Percentiles rank a stretch among this genome's conserved stretches.
Evolutionary conservation across 805 yeast species (phyloP).

Genomic region (Soucietia sequanensis): DNA sequence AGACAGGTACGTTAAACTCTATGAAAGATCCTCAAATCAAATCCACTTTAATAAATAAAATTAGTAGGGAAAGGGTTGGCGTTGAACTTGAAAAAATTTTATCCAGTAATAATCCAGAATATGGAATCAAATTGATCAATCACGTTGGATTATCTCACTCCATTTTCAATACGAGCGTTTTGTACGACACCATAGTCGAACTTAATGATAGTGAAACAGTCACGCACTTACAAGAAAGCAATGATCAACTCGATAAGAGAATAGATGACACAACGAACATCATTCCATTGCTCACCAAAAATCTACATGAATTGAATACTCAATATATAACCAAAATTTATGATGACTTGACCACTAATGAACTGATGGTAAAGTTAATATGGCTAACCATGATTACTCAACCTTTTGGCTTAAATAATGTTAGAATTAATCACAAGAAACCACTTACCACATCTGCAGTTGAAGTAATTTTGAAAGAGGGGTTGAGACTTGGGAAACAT

Average conservation of each 20-base stretch:
- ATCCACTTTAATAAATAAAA: conserved; percentile 61
- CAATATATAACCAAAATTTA: conserved; percentile 1
- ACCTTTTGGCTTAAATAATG: conserved; percentile 44
- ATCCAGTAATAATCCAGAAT: conserved; percentile 56
- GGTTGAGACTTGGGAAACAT: conserved; percentile 60
- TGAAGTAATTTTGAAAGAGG: conserved; percentile 60
- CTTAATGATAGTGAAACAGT: conserved; percentile 15
- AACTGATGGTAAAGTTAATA: conserved; percentile 23
- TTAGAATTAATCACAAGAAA: conserved; percentile 40
- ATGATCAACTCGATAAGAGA: conserved; percentile 12
- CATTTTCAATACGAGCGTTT: conserved; percentile 47
- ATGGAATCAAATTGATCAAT: conserved; percentile 61
- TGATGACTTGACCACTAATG: conserved; percentile 3
- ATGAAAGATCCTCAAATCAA: conserved; percentile 64
- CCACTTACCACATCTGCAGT: conserved; percentile 36
- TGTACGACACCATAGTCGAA: conserved; percentile 13
- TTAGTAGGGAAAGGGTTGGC: conserved; percentile 89
- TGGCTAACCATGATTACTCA: conserved; percentile 52
- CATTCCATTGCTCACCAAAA: conserved; percentile 15
- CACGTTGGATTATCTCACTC: conserved; percentile 54
- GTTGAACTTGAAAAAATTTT: conserved; percentile 78
- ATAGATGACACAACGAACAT: conserved; percentile 21
- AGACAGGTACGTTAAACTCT: conserved; percentile 53
- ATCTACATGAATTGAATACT: neutral
- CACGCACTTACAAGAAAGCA: conserved; percentile 13